A percentile compares a stretch with the other conserved stretches of the same genome.
Evolutionary conservation across 2,329 filamentous ascomycete genomes (phyloP).

Genomic region (Fusarium sp.): DNA sequence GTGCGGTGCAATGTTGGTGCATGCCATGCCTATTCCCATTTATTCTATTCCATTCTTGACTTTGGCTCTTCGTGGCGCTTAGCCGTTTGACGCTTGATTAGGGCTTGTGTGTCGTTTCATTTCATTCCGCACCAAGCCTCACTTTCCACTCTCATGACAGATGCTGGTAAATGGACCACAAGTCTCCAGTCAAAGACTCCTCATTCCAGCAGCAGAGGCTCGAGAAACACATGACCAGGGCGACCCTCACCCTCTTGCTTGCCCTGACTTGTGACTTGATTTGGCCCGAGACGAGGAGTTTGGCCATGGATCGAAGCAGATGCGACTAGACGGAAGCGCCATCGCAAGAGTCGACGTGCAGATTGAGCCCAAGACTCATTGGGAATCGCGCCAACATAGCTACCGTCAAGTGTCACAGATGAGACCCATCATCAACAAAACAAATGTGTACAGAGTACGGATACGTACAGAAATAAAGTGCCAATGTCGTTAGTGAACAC

Average conservation of each 20-base stretch:
- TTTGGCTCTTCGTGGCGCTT: conserved; percentile 10
- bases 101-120: conserved; percentile 22
- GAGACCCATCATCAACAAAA: conserved; percentile 27
- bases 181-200: not conserved
- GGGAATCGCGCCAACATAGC: conserved; percentile 23
- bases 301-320: conserved; percentile 39
- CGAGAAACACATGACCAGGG: conserved; percentile 20
- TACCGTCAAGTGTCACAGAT: conserved; percentile 12
- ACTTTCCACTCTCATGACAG: conserved; percentile 1
- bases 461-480: conserved; percentile 8
- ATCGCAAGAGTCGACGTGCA: conserved; percentile 36
- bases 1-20: too few relatives aligned
- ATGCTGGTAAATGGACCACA: conserved; percentile 17
- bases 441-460: not conserved
- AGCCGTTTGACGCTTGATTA: conserved; percentile 1
- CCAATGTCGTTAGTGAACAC: conserved; percentile 10
- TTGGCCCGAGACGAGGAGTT: conserved; percentile 41
- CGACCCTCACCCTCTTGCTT: conserved; percentile 32
- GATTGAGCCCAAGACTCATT: conserved; percentile 32
- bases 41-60: conserved; percentile 15
- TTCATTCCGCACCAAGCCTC: conserved; percentile 21
- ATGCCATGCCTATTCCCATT: conserved; percentile 5
- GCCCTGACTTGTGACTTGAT: conserved; percentile 6
- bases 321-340: conserved; percentile 42
- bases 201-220: conserved; percentile 1